phyloP scores from a whole-genome alignment of 495 filamentous ascomycete species.

The Tuber brumale region DNA sequence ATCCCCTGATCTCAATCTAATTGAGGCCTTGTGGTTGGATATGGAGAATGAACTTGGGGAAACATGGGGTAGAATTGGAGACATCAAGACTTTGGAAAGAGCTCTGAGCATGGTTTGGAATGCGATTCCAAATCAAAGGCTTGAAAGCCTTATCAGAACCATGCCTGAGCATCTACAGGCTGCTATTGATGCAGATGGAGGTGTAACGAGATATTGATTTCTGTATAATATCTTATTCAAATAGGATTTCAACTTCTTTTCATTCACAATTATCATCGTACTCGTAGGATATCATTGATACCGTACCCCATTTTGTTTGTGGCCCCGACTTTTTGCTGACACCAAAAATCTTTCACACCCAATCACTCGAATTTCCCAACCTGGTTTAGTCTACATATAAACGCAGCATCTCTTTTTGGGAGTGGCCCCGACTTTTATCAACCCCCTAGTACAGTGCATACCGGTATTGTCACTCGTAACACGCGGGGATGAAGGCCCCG shows the following conservation, averaged over 20 bases:
- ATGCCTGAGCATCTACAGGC: not conserved
- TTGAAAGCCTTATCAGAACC: not conserved
- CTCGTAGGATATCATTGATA: not conserved
- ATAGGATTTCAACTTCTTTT: too few relatives aligned
- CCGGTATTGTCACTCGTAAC: too few relatives aligned
- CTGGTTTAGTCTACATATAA: too few relatives aligned
- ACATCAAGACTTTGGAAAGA: not conserved
- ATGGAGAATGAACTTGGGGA: not conserved
- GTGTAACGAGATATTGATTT: conserved; percentile 4
- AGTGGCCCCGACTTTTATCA: too few relatives aligned
- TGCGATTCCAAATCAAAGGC: not conserved
- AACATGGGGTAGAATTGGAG: not conserved
- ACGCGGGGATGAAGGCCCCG: too few relatives aligned
- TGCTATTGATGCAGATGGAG: not conserved
- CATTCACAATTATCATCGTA: too few relatives aligned
- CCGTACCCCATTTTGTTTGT: too few relatives aligned
- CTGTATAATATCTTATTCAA: not conserved
- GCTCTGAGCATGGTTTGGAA: not conserved
- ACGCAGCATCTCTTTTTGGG: too few relatives aligned
- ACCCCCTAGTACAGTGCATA: too few relatives aligned
- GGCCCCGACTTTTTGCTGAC: too few relatives aligned
- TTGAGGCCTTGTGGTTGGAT: not conserved
- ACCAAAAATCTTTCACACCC: too few relatives aligned
- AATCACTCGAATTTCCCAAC: too few relatives aligned
- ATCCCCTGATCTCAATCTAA: not conserved